phyloP scores from a whole-genome alignment of 1,139 yeast genomes.

The Lodderomyces beijingensis region DNA sequence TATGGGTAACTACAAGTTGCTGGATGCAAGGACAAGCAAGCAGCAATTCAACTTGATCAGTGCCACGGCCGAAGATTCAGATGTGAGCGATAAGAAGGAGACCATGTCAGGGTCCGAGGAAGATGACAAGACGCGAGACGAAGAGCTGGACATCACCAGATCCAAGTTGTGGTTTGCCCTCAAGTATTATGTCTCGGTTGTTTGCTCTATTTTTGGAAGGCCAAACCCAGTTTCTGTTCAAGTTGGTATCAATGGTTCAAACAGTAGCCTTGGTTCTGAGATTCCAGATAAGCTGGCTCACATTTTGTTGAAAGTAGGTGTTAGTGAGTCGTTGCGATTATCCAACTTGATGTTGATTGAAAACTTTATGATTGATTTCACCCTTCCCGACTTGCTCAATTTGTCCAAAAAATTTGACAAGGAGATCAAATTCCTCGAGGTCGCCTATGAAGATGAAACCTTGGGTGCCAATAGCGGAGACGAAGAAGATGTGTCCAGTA shows the following conservation, averaged over 20 bases:
- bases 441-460: slow-evolving; percentile 1
- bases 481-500: slow-evolving; percentile 1
- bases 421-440: slow-evolving; percentile 34
- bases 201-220: slow-evolving; percentile 51
- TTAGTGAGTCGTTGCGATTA: slow-evolving; percentile 46
- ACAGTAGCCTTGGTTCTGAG: slow-evolving; percentile 12
- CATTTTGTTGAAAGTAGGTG: slow-evolving; percentile 37
- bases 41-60: slow-evolving; percentile 12
- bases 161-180: slow-evolving; percentile 50
- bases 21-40: slow-evolving; percentile 11
- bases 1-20: slow-evolving; percentile 25
- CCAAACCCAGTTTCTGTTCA: slow-evolving; percentile 55
- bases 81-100: slow-evolving; percentile 9
- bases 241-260: slow-evolving; percentile 35
- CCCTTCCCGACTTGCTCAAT: slow-evolving; percentile 32
- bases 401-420: slow-evolving; percentile 39
- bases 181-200: slow-evolving; percentile 42
- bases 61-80: slow-evolving; percentile 12
- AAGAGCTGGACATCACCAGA: slow-evolving; percentile 28
- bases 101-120: slow-evolving; percentile 6
- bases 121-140: slow-evolving; percentile 18
- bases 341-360: slow-evolving; percentile 52
- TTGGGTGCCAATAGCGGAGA: not conserved
- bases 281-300: slow-evolving; percentile 23
- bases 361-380: slow-evolving; percentile 45